phyloP scores from a whole-genome alignment of 1,284 basidiomycete species.

The Ganoderma multipileum region DNA sequence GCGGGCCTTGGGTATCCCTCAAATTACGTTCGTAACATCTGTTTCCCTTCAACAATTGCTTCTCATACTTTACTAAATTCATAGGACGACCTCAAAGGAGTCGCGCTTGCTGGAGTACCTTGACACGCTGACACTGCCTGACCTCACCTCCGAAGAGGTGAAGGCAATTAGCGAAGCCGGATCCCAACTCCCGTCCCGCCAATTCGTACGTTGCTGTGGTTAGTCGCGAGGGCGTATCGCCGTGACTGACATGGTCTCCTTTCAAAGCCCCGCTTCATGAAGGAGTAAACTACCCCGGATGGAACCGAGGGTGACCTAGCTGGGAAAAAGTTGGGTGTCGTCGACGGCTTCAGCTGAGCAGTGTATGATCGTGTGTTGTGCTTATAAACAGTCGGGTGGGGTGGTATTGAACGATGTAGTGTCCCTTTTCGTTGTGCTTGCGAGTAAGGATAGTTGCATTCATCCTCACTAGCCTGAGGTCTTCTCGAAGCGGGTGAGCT shows the following conservation, averaged over 20 bases:
- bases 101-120: slow-evolving; percentile 74
- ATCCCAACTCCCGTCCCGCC: slow-evolving; percentile 63
- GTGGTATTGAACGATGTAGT: background rate
- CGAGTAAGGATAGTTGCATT: background rate
- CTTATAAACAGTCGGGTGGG: background rate
- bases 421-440: background rate
- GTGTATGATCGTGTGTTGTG: background rate
- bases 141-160: slow-evolving; percentile 68
- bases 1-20: slow-evolving; percentile 39
- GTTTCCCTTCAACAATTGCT: background rate
- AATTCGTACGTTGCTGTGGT: slow-evolving; percentile 43
- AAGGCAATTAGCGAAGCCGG: slow-evolving; percentile 67
- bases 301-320: background rate
- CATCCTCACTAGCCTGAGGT: too few relatives aligned
- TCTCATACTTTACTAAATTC: background rate
- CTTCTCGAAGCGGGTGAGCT: too few relatives aligned
- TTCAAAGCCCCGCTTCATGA: background rate
- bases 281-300: background rate
- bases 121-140: slow-evolving; percentile 57
- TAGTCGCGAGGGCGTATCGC: too few relatives aligned
- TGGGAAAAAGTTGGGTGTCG: background rate
- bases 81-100: slow-evolving; percentile 74
- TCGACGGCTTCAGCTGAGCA: background rate
- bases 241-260: background rate
- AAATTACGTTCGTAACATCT: slow-evolving; percentile 65